These are phyloP conservation scores for Oidiodendron maius DNA, from an alignment of 495 filamentous ascomycete genomes.

Conservation along the genomic window DNA sequence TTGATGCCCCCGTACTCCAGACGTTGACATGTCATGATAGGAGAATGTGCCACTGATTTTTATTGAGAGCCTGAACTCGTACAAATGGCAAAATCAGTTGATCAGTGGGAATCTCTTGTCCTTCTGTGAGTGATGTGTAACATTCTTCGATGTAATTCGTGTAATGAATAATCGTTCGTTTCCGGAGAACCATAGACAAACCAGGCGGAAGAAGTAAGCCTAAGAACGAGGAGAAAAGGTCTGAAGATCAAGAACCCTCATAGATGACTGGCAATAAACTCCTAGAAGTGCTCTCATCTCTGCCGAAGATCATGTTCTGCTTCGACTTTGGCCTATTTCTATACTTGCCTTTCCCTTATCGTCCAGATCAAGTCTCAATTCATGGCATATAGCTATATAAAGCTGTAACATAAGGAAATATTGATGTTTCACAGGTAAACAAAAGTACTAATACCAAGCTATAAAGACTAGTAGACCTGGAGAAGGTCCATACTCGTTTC, in stretches of 20 bases:
- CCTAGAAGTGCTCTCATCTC: conserved; percentile 12
- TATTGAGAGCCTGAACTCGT: conserved; percentile 4
- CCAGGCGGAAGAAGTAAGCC: conserved; percentile 3
- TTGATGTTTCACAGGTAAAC: conserved; percentile 11
- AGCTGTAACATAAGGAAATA: conserved; percentile 12
- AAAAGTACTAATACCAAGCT: conserved; percentile 12
- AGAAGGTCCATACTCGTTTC: conserved; percentile 11
- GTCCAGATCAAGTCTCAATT: conserved; percentile 9
- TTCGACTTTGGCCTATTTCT: conserved; percentile 4
- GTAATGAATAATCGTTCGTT: conserved; percentile 11
- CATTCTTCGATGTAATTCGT: conserved; percentile 7
- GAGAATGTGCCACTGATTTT: conserved; percentile 9
- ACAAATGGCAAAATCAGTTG: conserved; percentile 10
- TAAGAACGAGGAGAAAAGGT: conserved; percentile 3
- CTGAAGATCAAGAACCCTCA: conserved; percentile 4
- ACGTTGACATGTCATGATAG: conserved; percentile 7
- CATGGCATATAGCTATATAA: conserved; percentile 9
- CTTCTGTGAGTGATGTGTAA: conserved; percentile 9
- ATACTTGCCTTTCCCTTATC: conserved; percentile 9
- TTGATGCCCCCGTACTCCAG: conserved; percentile 5
- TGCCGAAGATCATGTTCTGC: conserved; percentile 6
- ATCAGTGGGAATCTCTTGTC: conserved; percentile 7
- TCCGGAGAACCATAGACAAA: conserved; percentile 8
- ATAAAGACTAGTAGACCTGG: conserved; percentile 9
- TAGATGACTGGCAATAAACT: conserved; percentile 8